A percentile compares a stretch with the other conserved stretches of the same genome.
These are phyloP conservation scores for Epichloe coenophiala DNA, from an alignment of 2,329 filamentous ascomycete species.

Conservation along the genomic window DNA sequence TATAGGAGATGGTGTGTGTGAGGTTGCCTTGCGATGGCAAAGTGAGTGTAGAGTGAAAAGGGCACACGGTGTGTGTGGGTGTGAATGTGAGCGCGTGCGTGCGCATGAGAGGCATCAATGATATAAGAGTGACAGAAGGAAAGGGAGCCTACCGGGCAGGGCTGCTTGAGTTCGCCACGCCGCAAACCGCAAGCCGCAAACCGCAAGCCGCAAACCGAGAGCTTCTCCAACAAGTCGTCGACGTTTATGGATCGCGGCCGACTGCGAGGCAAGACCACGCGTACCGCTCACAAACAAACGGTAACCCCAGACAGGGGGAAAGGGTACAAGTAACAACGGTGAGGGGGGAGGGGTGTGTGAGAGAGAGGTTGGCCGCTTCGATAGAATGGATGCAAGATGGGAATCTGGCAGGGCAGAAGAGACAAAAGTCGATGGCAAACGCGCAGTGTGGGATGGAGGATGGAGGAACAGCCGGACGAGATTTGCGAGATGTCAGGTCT, in stretches of 20 bases:
- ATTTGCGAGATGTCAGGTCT: conserved; percentile 13
- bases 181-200: background rate
- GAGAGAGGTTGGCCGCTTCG: conserved; percentile 7
- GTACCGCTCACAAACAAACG: conserved; percentile 9
- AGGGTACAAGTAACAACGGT: background rate
- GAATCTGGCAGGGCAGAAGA: conserved; percentile 12
- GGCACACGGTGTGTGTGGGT: background rate
- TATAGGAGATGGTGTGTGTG: background rate
- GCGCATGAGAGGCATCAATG: background rate
- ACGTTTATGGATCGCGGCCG: conserved; percentile 9
- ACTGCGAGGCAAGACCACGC: conserved; percentile 14
- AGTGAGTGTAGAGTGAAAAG: background rate
- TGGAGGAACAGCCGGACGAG: background rate
- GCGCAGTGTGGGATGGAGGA: background rate
- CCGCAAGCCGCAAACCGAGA: background rate
- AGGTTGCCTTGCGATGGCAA: conserved; percentile 1
- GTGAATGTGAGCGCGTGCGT: background rate
- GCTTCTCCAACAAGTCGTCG: background rate
- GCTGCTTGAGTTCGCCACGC: conserved; percentile 8
- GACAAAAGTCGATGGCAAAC: conserved; percentile 2
- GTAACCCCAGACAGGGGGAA: background rate
- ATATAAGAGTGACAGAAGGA: conserved; percentile 1
- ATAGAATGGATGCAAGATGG: conserved; percentile 5
- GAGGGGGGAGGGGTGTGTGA: background rate
- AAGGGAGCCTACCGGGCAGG: conserved; percentile 8